Base-by-base conservation (phyloP, 257 asterid species). In the Ophiorrhiza pumila region DNA sequence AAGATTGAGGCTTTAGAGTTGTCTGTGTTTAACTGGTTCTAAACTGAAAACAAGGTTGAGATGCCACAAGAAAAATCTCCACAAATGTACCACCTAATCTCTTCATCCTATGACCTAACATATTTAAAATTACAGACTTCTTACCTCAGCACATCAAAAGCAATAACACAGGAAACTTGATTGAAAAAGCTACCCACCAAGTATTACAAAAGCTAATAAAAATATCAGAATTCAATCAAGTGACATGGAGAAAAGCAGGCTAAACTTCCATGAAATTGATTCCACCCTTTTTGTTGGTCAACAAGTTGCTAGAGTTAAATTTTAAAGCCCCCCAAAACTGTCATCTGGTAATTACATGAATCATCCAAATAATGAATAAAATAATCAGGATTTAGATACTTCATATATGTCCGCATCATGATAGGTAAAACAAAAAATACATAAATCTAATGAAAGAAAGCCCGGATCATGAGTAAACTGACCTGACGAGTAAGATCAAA, bases 401-500 rank as follows among this genome's bases (percentile, higher is more conserved):
- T 57, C 41, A 65, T 17, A 39, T 11, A 7, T 58, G 15, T 32
- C 23, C 12, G 4, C 49, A 1, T 42, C 60, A 37, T 4, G n/a
- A 39, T 8, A 1, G 29, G 29, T 18, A 43, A 31, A 31, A n/a
- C 13, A 34, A 46, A 72, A 45, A 12, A 17, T 35, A 17, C 9
- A 69, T 17, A 31, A 31, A 20, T 31, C 12, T 37, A 61, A 71
- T 57, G 27, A 35, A 58, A 50, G 18, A 60, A 58, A 50, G 10
- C 27, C 14, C 1, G 32, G 32, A 57, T 22, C 43, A 46, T 13
- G 18, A 35, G 15, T 14, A 77, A 73, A 60, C 78, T 76, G 81
- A 95, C 99, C 90, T 90, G 97, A 78, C 92, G 97, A 73, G 97
- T 87, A 78, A 86, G 83, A 84, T 92, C 99, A 79, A 92, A 92